phyloP scores from a whole-genome alignment of 345 rosid genomes.

The Noccaea bulbosa region DNA sequence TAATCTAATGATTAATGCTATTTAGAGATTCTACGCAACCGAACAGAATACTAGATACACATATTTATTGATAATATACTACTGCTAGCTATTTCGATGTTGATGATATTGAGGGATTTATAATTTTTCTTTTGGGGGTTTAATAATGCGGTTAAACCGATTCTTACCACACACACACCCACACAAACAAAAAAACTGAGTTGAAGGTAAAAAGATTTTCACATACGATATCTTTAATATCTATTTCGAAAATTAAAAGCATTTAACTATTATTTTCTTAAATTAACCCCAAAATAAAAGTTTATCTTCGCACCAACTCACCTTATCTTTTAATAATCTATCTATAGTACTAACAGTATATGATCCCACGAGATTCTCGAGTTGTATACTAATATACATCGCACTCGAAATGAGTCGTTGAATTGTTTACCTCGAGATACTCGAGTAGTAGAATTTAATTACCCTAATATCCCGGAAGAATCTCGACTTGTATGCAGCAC shows the following conservation, averaged over 20 bases:
- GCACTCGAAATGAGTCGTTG: background rate
- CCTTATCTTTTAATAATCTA: background rate
- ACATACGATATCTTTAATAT: background rate
- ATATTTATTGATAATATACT: no score
- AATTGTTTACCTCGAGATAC: slow-evolving; percentile 10
- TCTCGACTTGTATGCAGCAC: slow-evolving; percentile 11
- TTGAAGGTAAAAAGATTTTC: background rate
- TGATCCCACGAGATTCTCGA: slow-evolving; percentile 18
- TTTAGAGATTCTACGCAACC: background rate
- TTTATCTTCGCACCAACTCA: background rate
- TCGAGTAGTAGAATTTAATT: slow-evolving; percentile 11
- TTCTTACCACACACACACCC: no score
- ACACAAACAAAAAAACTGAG: background rate
- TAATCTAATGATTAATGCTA: background rate
- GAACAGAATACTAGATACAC: background rate
- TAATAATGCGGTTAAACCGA: no score
- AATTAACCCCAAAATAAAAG: background rate
- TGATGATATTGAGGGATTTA: no score
- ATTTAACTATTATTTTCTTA: background rate
- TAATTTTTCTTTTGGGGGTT: no score
- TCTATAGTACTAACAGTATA: background rate
- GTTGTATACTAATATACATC: background rate
- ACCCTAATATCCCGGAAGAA: slow-evolving; percentile 1
- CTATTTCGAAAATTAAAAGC: background rate
- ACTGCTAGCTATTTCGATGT: no score